Evolutionary conservation across 805 yeast genomes (phyloP), one percentile per base, ranked within the genome.

Genomic region (Wickerhamomyces sydowiorum): DNA sequence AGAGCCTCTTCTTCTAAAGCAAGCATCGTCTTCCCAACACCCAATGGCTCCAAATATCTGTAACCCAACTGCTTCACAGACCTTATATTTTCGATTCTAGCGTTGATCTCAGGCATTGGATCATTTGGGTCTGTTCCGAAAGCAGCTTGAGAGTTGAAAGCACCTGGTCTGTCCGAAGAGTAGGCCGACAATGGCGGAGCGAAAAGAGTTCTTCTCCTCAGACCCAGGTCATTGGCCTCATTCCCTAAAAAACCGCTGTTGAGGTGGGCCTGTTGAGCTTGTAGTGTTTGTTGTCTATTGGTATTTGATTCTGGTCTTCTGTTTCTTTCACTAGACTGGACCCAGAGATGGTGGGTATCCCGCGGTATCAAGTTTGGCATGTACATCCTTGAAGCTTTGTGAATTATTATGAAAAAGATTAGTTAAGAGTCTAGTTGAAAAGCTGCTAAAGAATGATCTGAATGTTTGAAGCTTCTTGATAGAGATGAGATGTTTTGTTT

Each of bases 101-200:
- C 40, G 9, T 35, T 15, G 1, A 35, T 9, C 10, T 35, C 35
- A 21, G 15, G 23, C 21, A 37, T 20, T 3, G 32, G 22, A 29
- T 37, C 39, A 20, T 15, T 37, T 4, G n/a, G 5, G 15, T 37
- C 25, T 4, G 28, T 7, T 34, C 44, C 23, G 40, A 35, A 10
- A 36, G 25, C 2, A 19, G n/a, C 14, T 7, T 32, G 31, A 46
- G 23, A 5, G 24, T 40, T 36, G 7, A 53, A 35, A 1, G 69
- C 63, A 5, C 69, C 70, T 0, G 69, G 60, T 42, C 64, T 60
- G 18, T 72, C 75, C 3, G 80, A 67, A 0, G 78, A 68, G 50
- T 76, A 78, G 2, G 80, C 76, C 17, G 75, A 69, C 19, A 78
- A 55, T 8, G 82, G 79, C 2, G 81, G 82, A 1, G 77, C 77